Base-by-base conservation (phyloP, 257 asterid species). In the Ligustrum vulgare region DNA sequence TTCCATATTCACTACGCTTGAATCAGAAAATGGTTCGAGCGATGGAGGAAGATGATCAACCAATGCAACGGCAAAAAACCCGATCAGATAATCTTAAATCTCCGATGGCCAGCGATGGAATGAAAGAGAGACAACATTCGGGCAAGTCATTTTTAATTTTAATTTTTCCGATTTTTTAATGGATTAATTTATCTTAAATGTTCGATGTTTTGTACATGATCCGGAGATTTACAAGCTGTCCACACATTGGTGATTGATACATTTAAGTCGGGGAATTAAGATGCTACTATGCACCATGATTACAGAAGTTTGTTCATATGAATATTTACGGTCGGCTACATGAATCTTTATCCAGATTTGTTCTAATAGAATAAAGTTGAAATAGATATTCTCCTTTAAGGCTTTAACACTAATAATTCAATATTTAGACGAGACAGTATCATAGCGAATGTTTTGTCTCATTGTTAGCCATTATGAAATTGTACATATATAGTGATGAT, bases 71-170 rank as follows among this genome's bases (percentile, higher is more conserved):
- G 32, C 67, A 75, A 2, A 75, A 15, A 58, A 75, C 67, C 22
- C 63, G 85, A 68, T 80, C 87, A 0, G 87, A 82, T 3, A 80
- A 82, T 18, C 65, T 80, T 34, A 74, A 20, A 80, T 47, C 86
- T 3, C 76, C 75, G 33, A 8, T 65, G 69, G 43, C 54, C 8
- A 68, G 28, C 23, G 85, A 82, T 13, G 83, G 82, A 69, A 77
- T 41, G 5, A 67, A 31, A 58, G 83, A 79, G 22, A 72, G 80
- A 45, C 79, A 31, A 23, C 75, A 69, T 75, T 76, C 83, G 71
- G 89, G 89, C 80, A 77, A 60, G 81, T 31, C 39, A 22, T 69
- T 7, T 15, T 13, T 58, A 3, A 22, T 54, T 25, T 20, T 58
- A 7, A 60, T 20, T 65, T 63, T 41, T 33, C 28, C 25, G 10